Conservation (phyloP, 1,139 yeast genomes). For the Nakaseomyces nivariensis region DNA sequence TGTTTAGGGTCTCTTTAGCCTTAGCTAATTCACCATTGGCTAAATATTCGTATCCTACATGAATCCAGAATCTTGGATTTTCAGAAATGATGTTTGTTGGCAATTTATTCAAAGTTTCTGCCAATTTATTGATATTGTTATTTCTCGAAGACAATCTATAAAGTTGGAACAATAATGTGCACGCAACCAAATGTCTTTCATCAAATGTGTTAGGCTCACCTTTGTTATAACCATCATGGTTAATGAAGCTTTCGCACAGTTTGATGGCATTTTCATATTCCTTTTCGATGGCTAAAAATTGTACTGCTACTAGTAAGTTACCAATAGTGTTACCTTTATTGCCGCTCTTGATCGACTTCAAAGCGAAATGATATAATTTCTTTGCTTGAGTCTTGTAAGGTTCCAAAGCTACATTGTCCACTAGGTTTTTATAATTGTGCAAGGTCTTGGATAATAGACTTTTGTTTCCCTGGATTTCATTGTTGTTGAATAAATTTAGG, state of each 20-base stretch:
- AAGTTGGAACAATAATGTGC: conserved; percentile 20
- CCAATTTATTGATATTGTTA: conserved; percentile 13
- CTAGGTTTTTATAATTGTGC: conserved; percentile 16
- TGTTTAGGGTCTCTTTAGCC: conserved; percentile 23
- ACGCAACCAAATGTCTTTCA: conserved; percentile 10
- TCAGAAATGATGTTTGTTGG: not conserved
- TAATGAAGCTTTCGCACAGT: conserved; percentile 19
- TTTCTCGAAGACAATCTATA: conserved; percentile 19
- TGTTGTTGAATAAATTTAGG: conserved; percentile 22
- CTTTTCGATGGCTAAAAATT: conserved; percentile 20
- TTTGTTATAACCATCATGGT: conserved; percentile 7
- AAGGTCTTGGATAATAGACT: conserved; percentile 17
- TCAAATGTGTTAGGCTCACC: conserved; percentile 3
- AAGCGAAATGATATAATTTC: conserved; percentile 15
- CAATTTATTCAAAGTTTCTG: conserved; percentile 10
- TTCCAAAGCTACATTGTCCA: conserved; percentile 22
- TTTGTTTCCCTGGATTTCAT: conserved; percentile 7
- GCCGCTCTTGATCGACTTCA: conserved; percentile 14
- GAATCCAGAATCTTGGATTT: conserved; percentile 32
- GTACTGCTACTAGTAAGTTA: conserved; percentile 18
- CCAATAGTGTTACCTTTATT: conserved; percentile 17
- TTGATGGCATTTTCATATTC: conserved; percentile 24
- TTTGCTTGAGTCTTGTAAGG: conserved; percentile 26
- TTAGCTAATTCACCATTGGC: conserved; percentile 26
- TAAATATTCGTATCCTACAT: conserved; percentile 40